Evolutionary conservation across 2,329 filamentous ascomycete species (phyloP), one percentile per base, ranked within the genome.

Genomic region (Aulographum hederae): DNA sequence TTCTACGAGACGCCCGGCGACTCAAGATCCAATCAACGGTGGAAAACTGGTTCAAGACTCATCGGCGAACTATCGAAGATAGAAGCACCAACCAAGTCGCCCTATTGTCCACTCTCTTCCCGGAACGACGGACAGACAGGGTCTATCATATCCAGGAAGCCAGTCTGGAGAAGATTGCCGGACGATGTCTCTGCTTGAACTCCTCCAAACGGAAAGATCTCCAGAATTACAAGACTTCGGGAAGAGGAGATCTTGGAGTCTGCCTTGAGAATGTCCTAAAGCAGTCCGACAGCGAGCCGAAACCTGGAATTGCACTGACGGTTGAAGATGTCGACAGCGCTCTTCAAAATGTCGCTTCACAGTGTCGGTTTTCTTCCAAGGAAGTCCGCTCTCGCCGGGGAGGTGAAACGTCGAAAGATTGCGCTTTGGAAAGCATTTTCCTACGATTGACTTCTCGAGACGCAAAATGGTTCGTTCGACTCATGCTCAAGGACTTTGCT

Each of bases 381-480:
- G 57, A 61, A 12, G 57, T 82, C 33, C 62, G n/a, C n/a, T n/a
- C n/a, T n/a, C n/a, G n/a, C n/a, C n/a, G n/a, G n/a, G n/a, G n/a
- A n/a, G n/a, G n/a, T n/a, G n/a, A n/a, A n/a, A n/a, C n/a, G n/a
- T n/a, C n/a, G n/a, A n/a, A n/a, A n/a, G n/a, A n/a, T n/a, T n/a
- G n/a, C n/a, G n/a, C n/a, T n/a, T n/a, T n/a, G n/a, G n/a, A n/a
- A n/a, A n/a, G n/a, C n/a, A n/a, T n/a, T n/a, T n/a, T n/a, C n/a
- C n/a, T n/a, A n/a, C n/a, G n/a, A n/a, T n/a, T 66, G 28, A 17
- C 40, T 41, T 18, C 34, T 47, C 2, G 43, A 47, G 79, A 92
- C 46, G 77, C 74, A 3, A 93, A 93, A 53, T 94, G 85, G 85
- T 62, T 93, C 8, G 79, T 79, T 0, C 67, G 85, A 3, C 58